Evolutionary conservation across 2,329 filamentous ascomycete species (phyloP), one percentile per base, ranked within the genome.

Genomic region (Ustulina deusta): DNA sequence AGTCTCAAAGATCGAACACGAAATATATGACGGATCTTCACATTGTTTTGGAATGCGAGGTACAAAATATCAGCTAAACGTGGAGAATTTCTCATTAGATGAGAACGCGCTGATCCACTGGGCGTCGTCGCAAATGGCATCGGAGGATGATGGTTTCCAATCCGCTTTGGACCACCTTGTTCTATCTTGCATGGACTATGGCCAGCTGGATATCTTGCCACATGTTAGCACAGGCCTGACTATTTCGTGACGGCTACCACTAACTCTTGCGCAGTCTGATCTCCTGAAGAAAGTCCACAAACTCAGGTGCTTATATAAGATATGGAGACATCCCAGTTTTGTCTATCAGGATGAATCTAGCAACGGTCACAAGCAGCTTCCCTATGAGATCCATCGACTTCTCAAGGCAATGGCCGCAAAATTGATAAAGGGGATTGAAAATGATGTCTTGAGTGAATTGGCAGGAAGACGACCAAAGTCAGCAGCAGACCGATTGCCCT

Each of bases 301-400:
- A 58, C 80, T 86, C 78, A 82, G 82, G 69, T 84, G 82, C 75
- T 82, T 85, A 78, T 85, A 84, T 74, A 81, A 78, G 67, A 83
- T 86, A 69, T 85, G 81, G 83, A 81, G 80, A 64, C 80, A 81
- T 20, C 75, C 78, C 6, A 77, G 76, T 0, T 84, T 85, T 67
- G 79, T 77, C 71, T 84, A 79, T 71, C 76, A 71, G 25, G 69
- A 42, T 60, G 56, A 55, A 46, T 55, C 60, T 25, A 55, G 60
- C 10, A 36, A 60, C 51, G 20, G 32, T 13, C 34, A 72, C 11
- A 81, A 82, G 55, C 76, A 78, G 11, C 77, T 82, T 27, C 78
- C 81, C 13, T 78, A 79, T 27, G 73, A 74, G n/a, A 65, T 78
- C 52, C 69, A 69, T 40, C 68, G 71, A 34, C 70, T 71, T 29